A percentile compares a stretch with the other conserved stretches of the same genome.
phyloP scores from a whole-genome alignment of 2,329 filamentous ascomycete species.

The Nemania sp. region DNA sequence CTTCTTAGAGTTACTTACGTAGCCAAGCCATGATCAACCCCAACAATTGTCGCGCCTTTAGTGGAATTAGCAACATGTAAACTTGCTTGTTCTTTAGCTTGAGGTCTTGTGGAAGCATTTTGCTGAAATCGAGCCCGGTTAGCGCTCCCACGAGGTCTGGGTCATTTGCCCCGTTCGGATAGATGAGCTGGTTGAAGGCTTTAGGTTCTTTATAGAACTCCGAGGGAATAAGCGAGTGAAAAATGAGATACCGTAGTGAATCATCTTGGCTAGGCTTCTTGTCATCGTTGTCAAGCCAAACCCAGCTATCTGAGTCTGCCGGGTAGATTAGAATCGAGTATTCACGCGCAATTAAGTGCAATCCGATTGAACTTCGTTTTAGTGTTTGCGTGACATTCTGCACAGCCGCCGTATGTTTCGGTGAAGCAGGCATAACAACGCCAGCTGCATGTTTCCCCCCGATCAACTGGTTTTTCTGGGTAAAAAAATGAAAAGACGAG shows the following conservation, averaged over 20 bases:
- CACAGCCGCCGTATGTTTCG: conserved; percentile 36
- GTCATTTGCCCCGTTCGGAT: conserved; percentile 32
- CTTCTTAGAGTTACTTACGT: conserved; percentile 42
- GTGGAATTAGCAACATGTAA: conserved; percentile 48
- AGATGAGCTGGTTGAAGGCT: conserved; percentile 13
- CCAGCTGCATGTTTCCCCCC: conserved; percentile 43
- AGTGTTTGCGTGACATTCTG: conserved; percentile 44
- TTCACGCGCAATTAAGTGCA: conserved; percentile 44
- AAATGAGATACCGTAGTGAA: conserved; percentile 46
- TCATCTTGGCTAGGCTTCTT: conserved; percentile 28
- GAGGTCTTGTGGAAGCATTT: conserved; percentile 41
- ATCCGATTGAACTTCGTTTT: conserved; percentile 39
- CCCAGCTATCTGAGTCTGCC: conserved; percentile 43
- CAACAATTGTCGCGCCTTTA: conserved; percentile 42
- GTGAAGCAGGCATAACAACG: conserved; percentile 35
- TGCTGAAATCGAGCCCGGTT: conserved; percentile 42
- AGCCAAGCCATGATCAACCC: conserved; percentile 47
- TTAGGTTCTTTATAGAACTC: conserved; percentile 23
- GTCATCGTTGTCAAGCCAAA: conserved; percentile 35
- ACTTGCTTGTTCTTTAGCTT: conserved; percentile 44
- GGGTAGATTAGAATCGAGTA: conserved; percentile 51
- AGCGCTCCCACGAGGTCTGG: conserved; percentile 41
- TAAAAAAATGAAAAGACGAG: conserved; percentile 44
- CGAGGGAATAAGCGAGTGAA: conserved; percentile 38
- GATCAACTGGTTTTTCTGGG: conserved; percentile 34